Evolutionary conservation across 768 basidiomycete species (phyloP), one percentile per base, ranked within the genome.

Genomic region (Tylopilus subfusipes): DNA sequence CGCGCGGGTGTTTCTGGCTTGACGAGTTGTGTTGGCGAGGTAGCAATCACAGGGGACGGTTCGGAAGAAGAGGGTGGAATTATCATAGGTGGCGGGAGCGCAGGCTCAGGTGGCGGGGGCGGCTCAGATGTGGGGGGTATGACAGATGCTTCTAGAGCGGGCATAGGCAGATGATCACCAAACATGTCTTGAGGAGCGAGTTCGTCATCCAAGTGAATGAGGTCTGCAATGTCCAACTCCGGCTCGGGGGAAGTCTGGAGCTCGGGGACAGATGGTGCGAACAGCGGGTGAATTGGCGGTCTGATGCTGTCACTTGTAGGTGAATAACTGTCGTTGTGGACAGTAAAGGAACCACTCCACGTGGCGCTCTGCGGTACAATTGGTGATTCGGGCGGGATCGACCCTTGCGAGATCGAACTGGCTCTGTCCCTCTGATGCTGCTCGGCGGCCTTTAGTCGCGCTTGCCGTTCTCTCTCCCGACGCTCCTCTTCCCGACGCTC

Each of bases 161-260:
- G 56, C 16, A 59, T 52, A 16, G 58, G 52, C 6, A 59, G 29
- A 18, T 65, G 55, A 44, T 67, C 62, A 45, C 57, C 48, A 50
- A 67, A 55, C 8, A 56, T 55, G 42, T 79, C 76, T 45, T 76
- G 73, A 48, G 64, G 61, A 29, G 52, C 25, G 19, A 73, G 68
- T 52, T 85, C 85, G 46, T 88, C 87, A 57, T 90, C 88, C 57
- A 90, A 80, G 67, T 89, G 88, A 56, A 90, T 88, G 59, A 90
- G 73, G 67, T 90, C 88, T 36, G 82, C 81, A 19, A 90, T 79
- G 62, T 88, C 85, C 48, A 89, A 65, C 70, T 89, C 87, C 30
- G 80, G 81, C 66, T 86, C 87, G 19, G 71, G 61, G 6, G 65
- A 57, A 27, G 64, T 64, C 52, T 59, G 69, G 30, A 72, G 65